Evolutionary conservation across 148 eudicot species (phyloP), one percentile per base, ranked within the genome.

Genomic region (Chenopodium berlandieri): DNA sequence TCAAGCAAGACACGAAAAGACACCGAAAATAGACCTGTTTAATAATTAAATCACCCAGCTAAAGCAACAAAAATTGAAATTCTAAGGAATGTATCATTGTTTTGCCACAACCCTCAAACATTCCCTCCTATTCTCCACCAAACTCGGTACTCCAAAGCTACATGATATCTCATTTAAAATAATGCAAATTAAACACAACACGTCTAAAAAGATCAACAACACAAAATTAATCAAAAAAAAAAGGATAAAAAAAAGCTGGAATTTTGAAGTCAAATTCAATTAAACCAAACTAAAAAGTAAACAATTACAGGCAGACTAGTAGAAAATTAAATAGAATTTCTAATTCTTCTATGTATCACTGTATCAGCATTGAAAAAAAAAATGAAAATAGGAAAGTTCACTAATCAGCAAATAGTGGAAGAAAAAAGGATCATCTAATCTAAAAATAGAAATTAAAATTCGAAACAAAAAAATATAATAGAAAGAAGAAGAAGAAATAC

Each of bases 401-500:
- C 4, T 12, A 56, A 56, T 56, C 19, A 56, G 62, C 62, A 4
- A 56, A 56, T 13, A 56, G 11, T 9, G 56, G 56, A 56, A 17
- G 62, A 56, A 56, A 56, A 56, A 56, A 56, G 20, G 20, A 54
- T 56, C 62, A 56, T 13, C 6, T 56, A 16, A 56, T 12, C 13
- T 48, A 12, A 11, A 48, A 48, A 11, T 48, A 48, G 54, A 12
- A 48, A 48, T 48, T 48, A 8, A 37, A 37, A 37, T 54, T 56
- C 16, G 69, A 72, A 80, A 12, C 40, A 6, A 56, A 9, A 1
- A 17, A 78, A 44, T 7, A 25, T 1, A 34, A 8, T 74, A 25
- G 60, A 58, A 48, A 62, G 69, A 30, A 74, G 13, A 27, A 17
- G 31, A 19, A 20, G 31, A 40, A 9, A 23, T 87, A 95, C 99